phyloP scores from a whole-genome alignment of 257 asterid genomes.

The Rhazya stricta region DNA sequence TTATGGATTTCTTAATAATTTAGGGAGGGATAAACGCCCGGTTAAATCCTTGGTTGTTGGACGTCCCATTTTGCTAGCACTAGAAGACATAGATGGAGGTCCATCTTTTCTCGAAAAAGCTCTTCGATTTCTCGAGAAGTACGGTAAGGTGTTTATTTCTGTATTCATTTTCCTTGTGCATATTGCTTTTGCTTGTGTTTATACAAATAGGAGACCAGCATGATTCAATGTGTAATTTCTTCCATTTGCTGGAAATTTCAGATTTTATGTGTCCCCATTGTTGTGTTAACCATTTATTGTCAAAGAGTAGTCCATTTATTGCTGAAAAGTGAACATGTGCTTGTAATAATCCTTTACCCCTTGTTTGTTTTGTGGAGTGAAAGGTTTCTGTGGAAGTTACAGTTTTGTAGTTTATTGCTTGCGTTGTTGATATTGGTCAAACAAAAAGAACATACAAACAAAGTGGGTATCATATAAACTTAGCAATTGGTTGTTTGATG shows the following conservation, averaged over 20 bases:
- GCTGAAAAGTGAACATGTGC: neutral
- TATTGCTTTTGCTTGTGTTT: neutral
- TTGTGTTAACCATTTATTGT: neutral
- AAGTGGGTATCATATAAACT: neutral
- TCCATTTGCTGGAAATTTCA: neutral
- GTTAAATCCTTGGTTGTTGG: slow-evolving; percentile 91
- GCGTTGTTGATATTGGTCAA: neutral
- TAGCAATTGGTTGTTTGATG: neutral
- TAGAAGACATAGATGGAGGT: slow-evolving; percentile 94
- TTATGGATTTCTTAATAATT: slow-evolving; percentile 23
- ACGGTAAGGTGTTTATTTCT: slow-evolving; percentile 44
- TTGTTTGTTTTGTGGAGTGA: neutral
- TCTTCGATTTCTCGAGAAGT: slow-evolving; percentile 80
- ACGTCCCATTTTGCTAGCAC: slow-evolving; percentile 85
- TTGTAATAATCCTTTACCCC: neutral
- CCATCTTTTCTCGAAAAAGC: slow-evolving; percentile 97
- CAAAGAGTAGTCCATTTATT: neutral
- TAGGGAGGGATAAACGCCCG: slow-evolving; percentile 92
- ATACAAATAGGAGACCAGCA: neutral
- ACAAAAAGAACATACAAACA: neutral
- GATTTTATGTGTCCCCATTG: neutral
- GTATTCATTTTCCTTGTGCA: neutral
- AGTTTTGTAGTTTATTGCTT: neutral
- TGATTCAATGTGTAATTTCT: slow-evolving; percentile 2
- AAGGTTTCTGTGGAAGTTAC: neutral